phyloP scores from a whole-genome alignment of 192 early-diverging fungal species.

The Coemansia sp. region DNA sequence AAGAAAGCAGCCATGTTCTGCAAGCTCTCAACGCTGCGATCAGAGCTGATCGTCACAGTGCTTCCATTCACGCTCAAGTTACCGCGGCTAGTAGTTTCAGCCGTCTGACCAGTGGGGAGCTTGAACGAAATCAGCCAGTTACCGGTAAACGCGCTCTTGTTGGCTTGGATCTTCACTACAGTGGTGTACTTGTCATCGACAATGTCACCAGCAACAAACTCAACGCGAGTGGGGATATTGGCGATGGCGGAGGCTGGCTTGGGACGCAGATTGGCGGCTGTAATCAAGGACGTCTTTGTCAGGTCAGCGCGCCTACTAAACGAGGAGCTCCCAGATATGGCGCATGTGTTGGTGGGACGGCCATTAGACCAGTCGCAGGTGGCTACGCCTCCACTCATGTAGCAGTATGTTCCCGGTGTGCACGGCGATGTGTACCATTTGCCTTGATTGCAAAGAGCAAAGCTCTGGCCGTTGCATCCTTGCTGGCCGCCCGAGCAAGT shows the following conservation, averaged over 20 bases:
- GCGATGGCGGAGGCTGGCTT: slow-evolving; percentile 32
- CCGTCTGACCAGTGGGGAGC: slow-evolving; percentile 36
- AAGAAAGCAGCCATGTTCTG: slow-evolving; percentile 49
- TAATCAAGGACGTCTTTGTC: slow-evolving; percentile 23
- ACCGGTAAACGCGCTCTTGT: slow-evolving; percentile 38
- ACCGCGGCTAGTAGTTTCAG: slow-evolving; percentile 43
- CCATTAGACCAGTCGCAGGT: slow-evolving; percentile 49
- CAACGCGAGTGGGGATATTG: slow-evolving; percentile 43
- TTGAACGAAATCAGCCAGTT: slow-evolving; percentile 49
- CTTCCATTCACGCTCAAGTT: slow-evolving; percentile 17
- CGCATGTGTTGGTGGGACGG: slow-evolving; percentile 37
- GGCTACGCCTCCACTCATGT: slow-evolving; percentile 25
- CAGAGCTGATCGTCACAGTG: slow-evolving; percentile 38
- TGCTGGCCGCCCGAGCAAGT: slow-evolving; percentile 42
- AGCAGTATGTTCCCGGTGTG: slow-evolving; percentile 49
- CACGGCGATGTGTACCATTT: slow-evolving; percentile 48
- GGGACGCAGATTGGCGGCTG: slow-evolving; percentile 28
- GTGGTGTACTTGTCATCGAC: slow-evolving; percentile 33
- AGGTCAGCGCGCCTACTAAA: slow-evolving; percentile 34
- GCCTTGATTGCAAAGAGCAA: slow-evolving; percentile 53
- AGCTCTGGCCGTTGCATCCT: slow-evolving; percentile 44
- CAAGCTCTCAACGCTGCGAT: slow-evolving; percentile 19
- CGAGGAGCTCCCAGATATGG: slow-evolving; percentile 24
- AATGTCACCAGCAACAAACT: slow-evolving; percentile 41
- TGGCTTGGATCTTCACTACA: slow-evolving; percentile 47